phyloP scores from a whole-genome alignment of 805 yeast genomes.

The Metschnikowia lochheadii region DNA sequence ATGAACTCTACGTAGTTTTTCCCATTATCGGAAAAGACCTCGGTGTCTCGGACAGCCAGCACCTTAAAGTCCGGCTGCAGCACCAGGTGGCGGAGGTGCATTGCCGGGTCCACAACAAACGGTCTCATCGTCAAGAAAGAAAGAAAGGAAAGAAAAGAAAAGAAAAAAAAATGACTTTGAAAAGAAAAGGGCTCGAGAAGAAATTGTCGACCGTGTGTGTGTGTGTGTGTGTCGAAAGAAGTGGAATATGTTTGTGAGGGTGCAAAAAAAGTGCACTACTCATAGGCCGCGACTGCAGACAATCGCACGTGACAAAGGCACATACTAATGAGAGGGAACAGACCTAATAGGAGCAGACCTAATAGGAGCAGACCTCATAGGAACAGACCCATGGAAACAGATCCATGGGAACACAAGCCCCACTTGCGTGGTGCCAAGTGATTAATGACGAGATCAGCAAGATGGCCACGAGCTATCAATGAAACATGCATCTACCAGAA shows the following conservation, averaged over 20 bases:
- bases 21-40: background rate
- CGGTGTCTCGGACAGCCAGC: background rate
- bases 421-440: too few relatives aligned
- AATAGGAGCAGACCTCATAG: too few relatives aligned
- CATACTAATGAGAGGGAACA: background rate
- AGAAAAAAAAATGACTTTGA: background rate
- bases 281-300: background rate
- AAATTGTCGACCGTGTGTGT: too few relatives aligned
- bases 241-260: background rate
- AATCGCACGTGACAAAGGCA: background rate
- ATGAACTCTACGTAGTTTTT: conserved; percentile 1
- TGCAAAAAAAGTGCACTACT: background rate
- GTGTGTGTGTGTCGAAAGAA: background rate
- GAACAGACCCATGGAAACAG: too few relatives aligned
- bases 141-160: background rate
- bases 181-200: background rate
- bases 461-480: too few relatives aligned
- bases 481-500: too few relatives aligned
- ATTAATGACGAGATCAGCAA: too few relatives aligned
- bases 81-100: conserved; percentile 4
- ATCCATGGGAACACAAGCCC: too few relatives aligned
- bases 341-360: too few relatives aligned
- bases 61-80: conserved; percentile 5
- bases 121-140: background rate
- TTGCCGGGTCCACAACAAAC: background rate